Conservation (phyloP, 2,329 filamentous ascomycete genomes). For the Albifimbria verrucaria region DNA sequence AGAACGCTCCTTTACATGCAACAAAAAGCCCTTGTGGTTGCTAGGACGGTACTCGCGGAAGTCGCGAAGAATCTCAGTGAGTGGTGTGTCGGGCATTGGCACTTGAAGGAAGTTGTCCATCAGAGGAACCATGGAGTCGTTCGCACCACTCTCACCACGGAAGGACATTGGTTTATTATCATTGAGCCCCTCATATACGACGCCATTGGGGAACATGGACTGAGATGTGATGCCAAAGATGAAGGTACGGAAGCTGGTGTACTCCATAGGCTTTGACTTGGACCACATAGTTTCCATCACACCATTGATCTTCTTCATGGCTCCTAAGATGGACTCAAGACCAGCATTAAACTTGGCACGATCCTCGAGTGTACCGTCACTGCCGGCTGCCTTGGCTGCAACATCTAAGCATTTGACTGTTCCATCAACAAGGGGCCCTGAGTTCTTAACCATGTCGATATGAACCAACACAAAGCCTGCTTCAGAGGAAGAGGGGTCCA, state of each 20-base stretch:
- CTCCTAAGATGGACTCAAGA: conserved; percentile 56
- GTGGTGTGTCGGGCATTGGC: conserved; percentile 81
- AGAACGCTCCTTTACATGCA: conserved; percentile 58
- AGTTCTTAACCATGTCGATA: conserved; percentile 91
- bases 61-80: conserved; percentile 83
- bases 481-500: conserved; percentile 83
- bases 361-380: conserved; percentile 23
- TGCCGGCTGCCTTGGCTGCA: conserved; percentile 24
- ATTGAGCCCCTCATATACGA: conserved; percentile 82
- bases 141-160: conserved; percentile 89
- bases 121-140: conserved; percentile 90
- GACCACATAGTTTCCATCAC: conserved; percentile 93
- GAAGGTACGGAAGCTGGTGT: conserved; percentile 90
- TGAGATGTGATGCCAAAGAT: conserved; percentile 95
- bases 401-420: conserved; percentile 64
- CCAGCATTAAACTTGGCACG: conserved; percentile 62
- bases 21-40: conserved; percentile 83
- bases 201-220: conserved; percentile 90
- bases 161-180: conserved; percentile 70
- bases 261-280: conserved; percentile 78
- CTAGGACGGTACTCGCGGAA: conserved; percentile 87
- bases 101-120: conserved; percentile 85
- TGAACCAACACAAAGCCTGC: conserved; percentile 96
- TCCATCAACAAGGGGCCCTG: conserved; percentile 72
- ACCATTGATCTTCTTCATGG: conserved; percentile 63